Conservation (phyloP, 768 basidiomycete species). For the Amanita molliuscula region DNA sequence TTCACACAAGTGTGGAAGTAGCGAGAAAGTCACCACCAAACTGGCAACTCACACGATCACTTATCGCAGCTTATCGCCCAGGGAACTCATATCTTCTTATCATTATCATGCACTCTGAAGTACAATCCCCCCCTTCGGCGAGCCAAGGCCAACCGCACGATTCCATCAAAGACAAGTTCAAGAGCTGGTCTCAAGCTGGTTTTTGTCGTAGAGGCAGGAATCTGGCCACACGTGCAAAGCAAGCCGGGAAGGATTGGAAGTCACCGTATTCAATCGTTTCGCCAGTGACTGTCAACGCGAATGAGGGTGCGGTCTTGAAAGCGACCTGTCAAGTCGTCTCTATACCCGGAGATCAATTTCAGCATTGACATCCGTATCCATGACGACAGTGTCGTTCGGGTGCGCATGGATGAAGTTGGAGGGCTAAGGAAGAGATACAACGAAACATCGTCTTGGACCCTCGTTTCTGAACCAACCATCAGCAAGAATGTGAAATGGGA, state of each 20-base stretch:
- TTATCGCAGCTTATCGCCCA: too few species aligned
- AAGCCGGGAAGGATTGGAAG: conserved; percentile 49
- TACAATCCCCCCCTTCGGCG: too few species aligned
- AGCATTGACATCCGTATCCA: conserved; percentile 76
- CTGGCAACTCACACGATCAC: too few species aligned
- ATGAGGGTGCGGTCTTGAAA: conserved; percentile 49
- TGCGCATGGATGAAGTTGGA: conserved; percentile 81
- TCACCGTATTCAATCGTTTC: conserved; percentile 81
- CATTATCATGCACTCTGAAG: too few species aligned
- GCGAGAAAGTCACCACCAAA: too few species aligned
- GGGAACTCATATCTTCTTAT: too few species aligned
- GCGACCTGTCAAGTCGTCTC: conserved; percentile 66
- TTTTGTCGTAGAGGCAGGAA: conserved; percentile 87
- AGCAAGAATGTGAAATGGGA: conserved; percentile 55
- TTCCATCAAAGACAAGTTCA: conserved; percentile 85
- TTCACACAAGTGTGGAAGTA: too few species aligned
- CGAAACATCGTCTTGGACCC: conserved; percentile 85
- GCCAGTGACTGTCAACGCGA: conserved; percentile 35
- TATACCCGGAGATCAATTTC: conserved; percentile 83
- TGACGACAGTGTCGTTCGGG: conserved; percentile 77
- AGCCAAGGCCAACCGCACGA: conserved; percentile 12
- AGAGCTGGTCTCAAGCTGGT: conserved; percentile 86
- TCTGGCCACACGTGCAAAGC: conserved; percentile 62
- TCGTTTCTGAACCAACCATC: conserved; percentile 61
- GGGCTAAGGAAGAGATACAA: conserved; percentile 81